phyloP scores from a whole-genome alignment of 1,284 basidiomycete species.

The Ceratobasidium sp. region DNA sequence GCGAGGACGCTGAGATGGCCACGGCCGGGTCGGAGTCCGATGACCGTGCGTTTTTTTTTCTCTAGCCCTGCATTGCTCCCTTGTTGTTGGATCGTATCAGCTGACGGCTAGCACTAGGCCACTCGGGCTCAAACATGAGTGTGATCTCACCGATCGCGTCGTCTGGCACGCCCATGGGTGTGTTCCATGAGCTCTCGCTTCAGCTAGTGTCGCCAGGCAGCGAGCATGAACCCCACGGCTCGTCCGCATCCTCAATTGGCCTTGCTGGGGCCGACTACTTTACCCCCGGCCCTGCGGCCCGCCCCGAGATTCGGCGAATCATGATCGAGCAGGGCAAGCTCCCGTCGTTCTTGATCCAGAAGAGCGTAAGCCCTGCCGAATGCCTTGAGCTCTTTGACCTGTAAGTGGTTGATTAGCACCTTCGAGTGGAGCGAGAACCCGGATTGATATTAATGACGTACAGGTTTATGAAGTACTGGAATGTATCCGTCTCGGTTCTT shows the following conservation, averaged over 20 bases:
- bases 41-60: slow-evolving; percentile 6
- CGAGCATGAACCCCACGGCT: not conserved
- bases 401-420: slow-evolving; percentile 10
- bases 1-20: not conserved
- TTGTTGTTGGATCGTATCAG: not conserved
- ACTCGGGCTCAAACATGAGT: not conserved
- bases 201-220: slow-evolving; percentile 4
- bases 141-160: slow-evolving; percentile 2
- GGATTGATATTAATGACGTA: not conserved
- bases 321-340: slow-evolving; percentile 33
- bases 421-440: slow-evolving; percentile 4
- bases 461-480: slow-evolving; percentile 40
- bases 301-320: slow-evolving; percentile 23
- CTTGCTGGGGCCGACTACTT: slow-evolving; percentile 35
- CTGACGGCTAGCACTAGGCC: slow-evolving; percentile 4
- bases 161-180: slow-evolving; percentile 18
- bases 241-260: slow-evolving; percentile 2
- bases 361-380: slow-evolving; percentile 21
- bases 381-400: slow-evolving; percentile 19
- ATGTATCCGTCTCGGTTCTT: slow-evolving; percentile 35
- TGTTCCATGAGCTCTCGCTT: slow-evolving; percentile 21
- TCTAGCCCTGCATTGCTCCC: not conserved
- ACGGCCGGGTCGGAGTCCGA: slow-evolving; percentile 18
- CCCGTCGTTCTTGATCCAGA: slow-evolving; percentile 31
- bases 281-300: slow-evolving; percentile 11